A percentile compares a stretch with the other conserved stretches of the same genome.
These are phyloP conservation scores for Pachyrhizus erosus DNA, from an alignment of 306 rosid species.

Conservation along the genomic window DNA sequence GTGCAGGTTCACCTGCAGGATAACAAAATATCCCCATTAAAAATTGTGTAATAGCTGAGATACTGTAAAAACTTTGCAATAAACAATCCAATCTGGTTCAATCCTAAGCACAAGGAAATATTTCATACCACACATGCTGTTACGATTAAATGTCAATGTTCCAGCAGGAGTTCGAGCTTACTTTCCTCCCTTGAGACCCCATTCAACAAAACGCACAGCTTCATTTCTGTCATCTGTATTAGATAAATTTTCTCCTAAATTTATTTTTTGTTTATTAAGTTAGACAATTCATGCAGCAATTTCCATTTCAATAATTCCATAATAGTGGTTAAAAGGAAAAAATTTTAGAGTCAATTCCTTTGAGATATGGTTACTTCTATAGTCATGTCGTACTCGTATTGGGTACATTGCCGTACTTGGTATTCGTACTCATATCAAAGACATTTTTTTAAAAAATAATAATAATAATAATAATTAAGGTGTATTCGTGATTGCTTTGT, in stretches of 20 bases:
- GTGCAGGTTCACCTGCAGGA: slow-evolving; percentile 84
- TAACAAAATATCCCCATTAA: no score
- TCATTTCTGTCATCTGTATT: slow-evolving; percentile 74
- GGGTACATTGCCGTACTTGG: no score
- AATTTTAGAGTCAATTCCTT: not conserved
- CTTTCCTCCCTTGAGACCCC: slow-evolving; percentile 57
- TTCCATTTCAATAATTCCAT: not conserved
- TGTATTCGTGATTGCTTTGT: no score
- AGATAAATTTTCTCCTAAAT: not conserved
- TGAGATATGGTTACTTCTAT: no score
- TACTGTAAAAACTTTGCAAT: no score
- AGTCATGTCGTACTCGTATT: no score
- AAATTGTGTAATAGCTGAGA: no score
- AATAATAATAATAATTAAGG: no score
- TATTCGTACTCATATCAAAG: no score
- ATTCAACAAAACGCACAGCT: slow-evolving; percentile 69
- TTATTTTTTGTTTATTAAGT: not conserved
- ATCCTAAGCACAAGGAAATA: not conserved
- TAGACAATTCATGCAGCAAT: slow-evolving; percentile 7
- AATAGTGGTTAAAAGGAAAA: not conserved
- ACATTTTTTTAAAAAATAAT: no score
- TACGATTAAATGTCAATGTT: slow-evolving; percentile 64
- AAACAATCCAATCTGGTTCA: not conserved
- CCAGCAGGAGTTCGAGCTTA: slow-evolving; percentile 66
- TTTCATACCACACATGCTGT: slow-evolving; percentile 81